Evolutionary conservation across 768 basidiomycete genomes (phyloP), one percentile per base, ranked within the genome.

Genomic region (Podaxis sp.): DNA sequence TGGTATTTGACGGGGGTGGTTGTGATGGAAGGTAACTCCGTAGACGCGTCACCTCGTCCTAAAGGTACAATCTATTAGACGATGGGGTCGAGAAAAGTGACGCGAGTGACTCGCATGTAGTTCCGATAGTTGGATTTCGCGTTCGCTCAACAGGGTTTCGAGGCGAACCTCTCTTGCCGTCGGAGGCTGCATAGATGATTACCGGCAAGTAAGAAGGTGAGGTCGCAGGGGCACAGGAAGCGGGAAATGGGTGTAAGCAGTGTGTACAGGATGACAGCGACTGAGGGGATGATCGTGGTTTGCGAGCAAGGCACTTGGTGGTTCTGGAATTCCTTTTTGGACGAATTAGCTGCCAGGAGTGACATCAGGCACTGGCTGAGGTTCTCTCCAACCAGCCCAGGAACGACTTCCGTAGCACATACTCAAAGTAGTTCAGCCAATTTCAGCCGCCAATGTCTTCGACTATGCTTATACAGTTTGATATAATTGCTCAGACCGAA

Each of bases 161-260:
- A 94, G 85, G 71, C 93, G 90, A 63, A 91, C 77, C 74, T 93
- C 90, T 71, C 91, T 81, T 55, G 84, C 74, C 48, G 87, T 82
- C 21, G 91, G 92, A 36, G 91, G 74, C 62, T 85, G 83, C 89
- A 91, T 90, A 69, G 62, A 47, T 46, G 42, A 23, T 54, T 27
- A 54, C 47, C 23, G 13, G 53, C 28, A 32, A 32, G 51, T 55
- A 40, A n/a, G 65, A 55, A 58, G 51, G 55, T 57, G 61, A 44
- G 48, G 51, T 57, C 44, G 55, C 18, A 50, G 51, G 62, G 53
- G 56, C 27, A 55, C 56, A 57, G 54, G 37, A 52, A 52, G 57
- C 9, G 57, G 59, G 50, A 44, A 32, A 57, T 23, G 35, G 40
- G 61, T 18, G 46, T 55, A 57, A 62, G 61, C 48, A 55, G 52